Percentiles rank a stretch among this genome's conserved stretches.
phyloP scores from a whole-genome alignment of 169 alveolate genomes.

The Perkinsus chesapeaki region DNA sequence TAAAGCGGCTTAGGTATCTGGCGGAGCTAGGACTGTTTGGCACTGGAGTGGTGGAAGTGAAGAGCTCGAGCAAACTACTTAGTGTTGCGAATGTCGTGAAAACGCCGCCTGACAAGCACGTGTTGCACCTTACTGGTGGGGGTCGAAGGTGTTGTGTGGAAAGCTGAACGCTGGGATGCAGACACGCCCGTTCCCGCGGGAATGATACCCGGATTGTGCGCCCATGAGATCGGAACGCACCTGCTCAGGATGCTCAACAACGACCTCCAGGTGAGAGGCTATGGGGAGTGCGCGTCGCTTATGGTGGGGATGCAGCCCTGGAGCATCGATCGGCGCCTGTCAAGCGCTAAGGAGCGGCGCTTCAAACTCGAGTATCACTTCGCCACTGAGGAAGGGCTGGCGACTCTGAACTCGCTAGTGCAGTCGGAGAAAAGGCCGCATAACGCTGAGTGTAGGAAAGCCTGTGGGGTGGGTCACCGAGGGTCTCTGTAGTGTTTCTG shows the following conservation, averaged over 20 bases:
- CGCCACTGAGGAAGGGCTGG: not conserved
- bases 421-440: not conserved
- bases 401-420: not conserved
- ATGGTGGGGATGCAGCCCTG: not conserved
- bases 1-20: not conserved
- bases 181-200: not conserved
- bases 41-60: not conserved
- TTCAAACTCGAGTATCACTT: not conserved
- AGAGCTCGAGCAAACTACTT: not conserved
- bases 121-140: not conserved
- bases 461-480: not conserved
- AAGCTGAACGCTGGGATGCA: not conserved
- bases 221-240: not conserved
- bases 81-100: not conserved
- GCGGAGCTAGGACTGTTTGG: not conserved
- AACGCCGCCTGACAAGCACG: not conserved
- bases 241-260: not conserved
- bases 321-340: not conserved
- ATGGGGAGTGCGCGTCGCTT: not conserved
- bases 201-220: not conserved
- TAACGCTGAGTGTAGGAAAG: not conserved
- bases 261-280: not conserved
- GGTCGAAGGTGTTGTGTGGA: not conserved
- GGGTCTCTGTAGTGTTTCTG: not conserved
- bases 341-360: not conserved